A percentile compares a stretch with the other conserved stretches of the same genome.
phyloP scores from a whole-genome alignment of 768 basidiomycete species.

The Mycena floridula region DNA sequence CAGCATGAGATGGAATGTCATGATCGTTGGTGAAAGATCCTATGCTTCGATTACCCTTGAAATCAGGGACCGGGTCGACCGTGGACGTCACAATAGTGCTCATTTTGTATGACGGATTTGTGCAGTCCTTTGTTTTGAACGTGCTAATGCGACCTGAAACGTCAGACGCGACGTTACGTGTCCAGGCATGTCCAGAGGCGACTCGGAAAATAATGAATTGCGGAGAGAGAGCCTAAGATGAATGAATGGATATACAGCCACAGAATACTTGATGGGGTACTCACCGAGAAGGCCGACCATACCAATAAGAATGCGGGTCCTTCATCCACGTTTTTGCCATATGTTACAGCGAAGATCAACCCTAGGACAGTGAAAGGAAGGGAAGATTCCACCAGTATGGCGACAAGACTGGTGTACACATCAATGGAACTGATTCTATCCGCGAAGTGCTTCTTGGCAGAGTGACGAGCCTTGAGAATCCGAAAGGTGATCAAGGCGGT shows the following conservation, averaged over 20 bases:
- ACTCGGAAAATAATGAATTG: conserved; percentile 5
- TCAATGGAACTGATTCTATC: too few relatives aligned
- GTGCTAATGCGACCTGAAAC: too few relatives aligned
- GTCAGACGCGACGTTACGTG: background rate
- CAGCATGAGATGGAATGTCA: too few relatives aligned
- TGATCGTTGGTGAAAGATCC: too few relatives aligned
- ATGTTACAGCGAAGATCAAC: background rate
- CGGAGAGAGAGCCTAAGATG: background rate
- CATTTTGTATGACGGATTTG: too few relatives aligned
- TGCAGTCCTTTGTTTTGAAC: too few relatives aligned
- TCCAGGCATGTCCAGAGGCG: conserved; percentile 1
- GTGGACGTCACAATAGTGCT: too few relatives aligned
- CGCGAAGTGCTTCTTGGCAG: too few relatives aligned
- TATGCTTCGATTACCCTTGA: too few relatives aligned
- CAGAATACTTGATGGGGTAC: background rate
- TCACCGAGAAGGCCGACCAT: background rate
- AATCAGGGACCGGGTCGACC: too few relatives aligned
- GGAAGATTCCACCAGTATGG: background rate
- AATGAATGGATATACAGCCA: too few relatives aligned
- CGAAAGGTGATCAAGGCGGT: conserved; percentile 2
- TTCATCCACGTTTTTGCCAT: background rate
- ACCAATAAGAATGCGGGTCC: background rate
- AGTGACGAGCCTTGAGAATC: background rate
- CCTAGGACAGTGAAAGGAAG: background rate
- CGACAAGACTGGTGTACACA: background rate